phyloP scores from a whole-genome alignment of 1,284 basidiomycete species.

The Pseudozyma sp. region DNA sequence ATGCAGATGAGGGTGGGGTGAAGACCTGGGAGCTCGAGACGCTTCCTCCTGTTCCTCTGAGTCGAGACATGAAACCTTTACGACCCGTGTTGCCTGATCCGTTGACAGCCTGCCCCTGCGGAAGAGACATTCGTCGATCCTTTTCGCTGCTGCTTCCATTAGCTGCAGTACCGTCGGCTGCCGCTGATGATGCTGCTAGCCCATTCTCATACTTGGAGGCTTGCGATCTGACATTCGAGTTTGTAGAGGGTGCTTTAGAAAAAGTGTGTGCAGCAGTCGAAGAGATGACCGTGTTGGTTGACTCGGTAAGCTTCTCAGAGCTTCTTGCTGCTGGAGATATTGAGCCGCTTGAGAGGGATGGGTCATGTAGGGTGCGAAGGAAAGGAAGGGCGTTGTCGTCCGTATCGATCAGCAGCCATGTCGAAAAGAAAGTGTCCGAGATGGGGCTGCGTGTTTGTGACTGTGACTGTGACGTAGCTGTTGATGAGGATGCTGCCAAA shows the following conservation, averaged over 20 bases:
- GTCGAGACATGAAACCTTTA: slow-evolving; percentile 38
- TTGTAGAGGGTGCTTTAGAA: neutral
- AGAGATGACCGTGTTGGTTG: slow-evolving; percentile 17
- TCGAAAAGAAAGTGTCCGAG: slow-evolving; percentile 3
- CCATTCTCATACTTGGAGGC: slow-evolving; percentile 33
- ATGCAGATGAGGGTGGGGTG: slow-evolving; percentile 1
- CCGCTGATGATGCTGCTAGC: neutral
- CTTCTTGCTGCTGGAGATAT: slow-evolving; percentile 22
- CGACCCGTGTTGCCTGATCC: slow-evolving; percentile 10
- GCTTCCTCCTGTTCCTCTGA: slow-evolving; percentile 26
- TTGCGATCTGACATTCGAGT: slow-evolving; percentile 21
- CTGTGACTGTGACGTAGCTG: neutral
- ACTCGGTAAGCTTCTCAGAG: slow-evolving; percentile 34
- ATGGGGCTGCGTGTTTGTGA: neutral
- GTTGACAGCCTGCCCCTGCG: neutral
- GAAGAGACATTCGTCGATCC: slow-evolving; percentile 33
- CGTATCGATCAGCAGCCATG: slow-evolving; percentile 43
- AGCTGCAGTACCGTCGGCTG: neutral
- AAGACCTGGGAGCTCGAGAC: slow-evolving; percentile 19
- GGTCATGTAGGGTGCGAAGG: slow-evolving; percentile 16
- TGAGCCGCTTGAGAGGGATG: slow-evolving; percentile 8
- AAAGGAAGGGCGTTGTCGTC: slow-evolving; percentile 29
- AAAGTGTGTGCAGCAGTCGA: neutral
- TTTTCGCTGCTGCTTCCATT: slow-evolving; percentile 11
- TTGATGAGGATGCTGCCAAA: slow-evolving; percentile 3